Conservation (phyloP, 1,139 yeast species). For the Suhomyces yuchorum region DNA sequence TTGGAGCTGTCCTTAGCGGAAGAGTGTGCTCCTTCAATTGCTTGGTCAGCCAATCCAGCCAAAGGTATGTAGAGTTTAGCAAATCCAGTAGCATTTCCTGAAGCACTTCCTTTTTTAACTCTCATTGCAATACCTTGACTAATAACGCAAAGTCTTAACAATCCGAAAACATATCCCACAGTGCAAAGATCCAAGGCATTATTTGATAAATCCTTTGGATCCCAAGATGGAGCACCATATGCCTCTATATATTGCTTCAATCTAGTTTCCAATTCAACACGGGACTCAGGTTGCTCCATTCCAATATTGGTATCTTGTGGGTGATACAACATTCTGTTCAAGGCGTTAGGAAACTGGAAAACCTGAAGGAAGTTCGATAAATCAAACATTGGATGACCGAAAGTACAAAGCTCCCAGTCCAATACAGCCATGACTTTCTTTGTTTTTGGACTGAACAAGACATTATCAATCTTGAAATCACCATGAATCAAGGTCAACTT, state of each 20-base stretch:
- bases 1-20: constrained; percentile 9
- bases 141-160: constrained; percentile 60
- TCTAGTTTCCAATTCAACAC: constrained; percentile 25
- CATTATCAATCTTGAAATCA: constrained; percentile 67
- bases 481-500: constrained; percentile 60
- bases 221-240: constrained; percentile 39
- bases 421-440: constrained; percentile 57
- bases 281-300: constrained; percentile 35
- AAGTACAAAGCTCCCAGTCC: constrained; percentile 72
- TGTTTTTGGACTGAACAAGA: constrained; percentile 54
- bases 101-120: constrained; percentile 57
- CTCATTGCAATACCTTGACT: constrained; percentile 72
- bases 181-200: constrained; percentile 52
- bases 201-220: constrained; percentile 33
- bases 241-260: constrained; percentile 31
- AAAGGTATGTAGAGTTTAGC: constrained; percentile 49
- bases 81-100: constrained; percentile 53
- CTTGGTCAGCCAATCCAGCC: constrained; percentile 37
- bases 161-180: constrained; percentile 62
- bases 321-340: constrained; percentile 32
- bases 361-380: constrained; percentile 64
- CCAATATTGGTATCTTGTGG: constrained; percentile 42
- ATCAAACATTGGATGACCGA: constrained; percentile 69
- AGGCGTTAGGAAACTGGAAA: constrained; percentile 47
- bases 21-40: constrained; percentile 14